Evolutionary conservation across 352 stramenopile species (phyloP).

Genomic region (Phytopythium boreale): DNA sequence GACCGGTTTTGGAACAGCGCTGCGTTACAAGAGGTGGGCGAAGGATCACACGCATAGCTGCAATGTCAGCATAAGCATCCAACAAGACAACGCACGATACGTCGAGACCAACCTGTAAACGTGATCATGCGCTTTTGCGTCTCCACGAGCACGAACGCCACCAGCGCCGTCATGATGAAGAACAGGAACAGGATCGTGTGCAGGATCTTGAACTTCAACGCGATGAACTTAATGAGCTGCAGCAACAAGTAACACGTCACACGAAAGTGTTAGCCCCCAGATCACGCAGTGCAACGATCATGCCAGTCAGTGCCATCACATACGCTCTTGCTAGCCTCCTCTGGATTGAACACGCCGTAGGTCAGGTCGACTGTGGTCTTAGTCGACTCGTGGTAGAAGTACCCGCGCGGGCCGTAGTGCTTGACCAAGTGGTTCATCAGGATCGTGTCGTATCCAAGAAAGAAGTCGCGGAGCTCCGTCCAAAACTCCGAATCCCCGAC

Average conservation of each 20-base stretch:
- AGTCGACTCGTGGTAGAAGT: conserved; percentile 63
- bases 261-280: not conserved
- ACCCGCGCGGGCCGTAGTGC: conserved; percentile 48
- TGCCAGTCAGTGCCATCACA: conserved; percentile 2
- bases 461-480: conserved; percentile 35
- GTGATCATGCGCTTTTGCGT: conserved; percentile 92
- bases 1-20: conserved; percentile 85
- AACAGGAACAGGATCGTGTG: conserved; percentile 93
- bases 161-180: conserved; percentile 91
- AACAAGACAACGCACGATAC: not conserved
- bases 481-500: conserved; percentile 35
- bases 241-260: not conserved
- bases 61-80: not conserved
- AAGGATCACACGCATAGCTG: not conserved
- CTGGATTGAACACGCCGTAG: conserved; percentile 55
- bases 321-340: conserved; percentile 24
- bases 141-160: conserved; percentile 92
- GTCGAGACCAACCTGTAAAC: conserved; percentile 64
- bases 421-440: conserved; percentile 90
- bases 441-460: conserved; percentile 90
- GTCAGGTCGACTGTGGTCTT: conserved; percentile 67
- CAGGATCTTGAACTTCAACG: conserved; percentile 88
- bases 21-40: conserved; percentile 1
- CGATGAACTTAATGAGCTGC: conserved; percentile 31
- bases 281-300: not conserved